These are phyloP conservation scores for Picocystis sp. DNA, from an alignment of 163 green algal species.

Conservation along the genomic window DNA sequence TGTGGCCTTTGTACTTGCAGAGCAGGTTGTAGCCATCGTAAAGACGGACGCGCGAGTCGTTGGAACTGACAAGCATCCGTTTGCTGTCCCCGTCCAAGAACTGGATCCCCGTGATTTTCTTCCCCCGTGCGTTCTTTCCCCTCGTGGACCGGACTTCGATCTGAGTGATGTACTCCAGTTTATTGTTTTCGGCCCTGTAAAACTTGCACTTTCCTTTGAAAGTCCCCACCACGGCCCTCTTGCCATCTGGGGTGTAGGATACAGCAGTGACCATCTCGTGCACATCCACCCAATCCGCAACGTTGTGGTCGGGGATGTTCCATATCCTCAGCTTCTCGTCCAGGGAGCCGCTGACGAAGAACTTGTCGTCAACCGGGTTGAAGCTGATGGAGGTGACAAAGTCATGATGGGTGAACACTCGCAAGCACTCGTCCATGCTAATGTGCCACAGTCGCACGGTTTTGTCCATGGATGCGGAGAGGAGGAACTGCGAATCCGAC, in stretches of 20 bases:
- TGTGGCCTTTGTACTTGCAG: constrained; percentile 85
- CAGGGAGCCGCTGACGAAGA: constrained; percentile 57
- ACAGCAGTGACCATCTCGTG: constrained; percentile 78
- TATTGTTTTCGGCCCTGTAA: constrained; percentile 27
- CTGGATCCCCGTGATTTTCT: constrained; percentile 68
- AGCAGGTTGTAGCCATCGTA: constrained; percentile 45
- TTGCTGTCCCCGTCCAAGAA: constrained; percentile 30
- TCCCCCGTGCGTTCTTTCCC: constrained; percentile 32
- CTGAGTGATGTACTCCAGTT: constrained; percentile 55
- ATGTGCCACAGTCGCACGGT: constrained; percentile 83
- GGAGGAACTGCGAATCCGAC: constrained; percentile 53
- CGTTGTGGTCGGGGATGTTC: constrained; percentile 57
- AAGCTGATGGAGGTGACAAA: constrained; percentile 55
- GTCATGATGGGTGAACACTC: constrained; percentile 38
- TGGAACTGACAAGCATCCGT: constrained; percentile 70
- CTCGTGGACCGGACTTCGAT: constrained; percentile 41
- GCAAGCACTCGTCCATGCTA: constrained; percentile 58
- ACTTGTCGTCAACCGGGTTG: constrained; percentile 61
- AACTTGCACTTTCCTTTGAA: constrained; percentile 58
- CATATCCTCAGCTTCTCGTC: constrained; percentile 72
- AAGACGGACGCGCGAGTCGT: constrained; percentile 67
- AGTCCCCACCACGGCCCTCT: constrained; percentile 53
- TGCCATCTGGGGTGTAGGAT: constrained; percentile 42
- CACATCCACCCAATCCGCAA: constrained; percentile 42
- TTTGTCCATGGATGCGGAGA: constrained; percentile 71